These are phyloP conservation scores for Tetrapyrgos nigripes DNA, from an alignment of 1,284 basidiomycete species.

Conservation along the genomic window DNA sequence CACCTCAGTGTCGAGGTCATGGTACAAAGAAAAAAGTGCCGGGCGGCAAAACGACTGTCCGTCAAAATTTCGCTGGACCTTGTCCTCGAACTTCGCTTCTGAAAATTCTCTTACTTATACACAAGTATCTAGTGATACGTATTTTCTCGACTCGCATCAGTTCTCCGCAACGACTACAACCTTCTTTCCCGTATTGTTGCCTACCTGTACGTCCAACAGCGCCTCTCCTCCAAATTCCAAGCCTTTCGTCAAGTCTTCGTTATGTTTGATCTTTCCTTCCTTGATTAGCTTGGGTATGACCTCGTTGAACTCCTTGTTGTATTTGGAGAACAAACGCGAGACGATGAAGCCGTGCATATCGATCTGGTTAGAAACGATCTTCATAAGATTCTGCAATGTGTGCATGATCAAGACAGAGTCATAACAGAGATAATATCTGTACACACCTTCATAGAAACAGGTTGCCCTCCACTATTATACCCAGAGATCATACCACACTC, in stretches of 20 bases:
- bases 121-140: too few relatives aligned
- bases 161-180: constrained; percentile 46
- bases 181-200: constrained; percentile 58
- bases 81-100: too few relatives aligned
- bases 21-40: too few relatives aligned
- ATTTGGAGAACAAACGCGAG: constrained; percentile 37
- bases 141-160: not conserved
- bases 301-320: constrained; percentile 45
- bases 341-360: constrained; percentile 62
- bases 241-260: constrained; percentile 47
- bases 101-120: too few relatives aligned
- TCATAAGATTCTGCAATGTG: constrained; percentile 31
- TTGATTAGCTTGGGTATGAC: constrained; percentile 53
- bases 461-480: constrained; percentile 40
- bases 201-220: constrained; percentile 52
- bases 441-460: constrained; percentile 35
- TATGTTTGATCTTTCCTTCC: constrained; percentile 58
- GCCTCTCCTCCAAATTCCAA: constrained; percentile 48
- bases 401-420: not conserved
- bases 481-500: constrained; percentile 13
- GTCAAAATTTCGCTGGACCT: too few relatives aligned
- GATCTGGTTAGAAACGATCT: constrained; percentile 56
- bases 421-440: constrained; percentile 5
- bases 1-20: too few relatives aligned
- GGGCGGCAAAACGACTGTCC: too few relatives aligned